Conservation (phyloP, 2,329 filamentous ascomycete genomes). For the Hypoxylon sp. region DNA sequence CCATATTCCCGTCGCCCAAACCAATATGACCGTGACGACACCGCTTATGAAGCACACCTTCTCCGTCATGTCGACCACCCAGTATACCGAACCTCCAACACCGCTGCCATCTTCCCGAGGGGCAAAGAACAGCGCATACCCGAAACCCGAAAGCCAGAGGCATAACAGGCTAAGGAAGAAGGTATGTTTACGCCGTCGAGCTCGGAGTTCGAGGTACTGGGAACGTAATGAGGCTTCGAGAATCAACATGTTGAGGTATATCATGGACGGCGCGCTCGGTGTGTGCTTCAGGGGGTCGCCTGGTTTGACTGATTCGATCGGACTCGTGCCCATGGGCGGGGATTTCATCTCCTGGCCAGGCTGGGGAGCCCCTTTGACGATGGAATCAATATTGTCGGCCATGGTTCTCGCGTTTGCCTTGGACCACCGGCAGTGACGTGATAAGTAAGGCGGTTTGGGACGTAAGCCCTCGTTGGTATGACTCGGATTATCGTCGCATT, state of each 20-base stretch:
- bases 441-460: conserved; percentile 25
- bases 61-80: conserved; percentile 89
- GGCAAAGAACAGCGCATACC: conserved; percentile 91
- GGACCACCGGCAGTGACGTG: conserved; percentile 3
- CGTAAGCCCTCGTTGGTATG: conserved; percentile 29
- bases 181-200: conserved; percentile 87
- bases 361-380: conserved; percentile 88
- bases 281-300: conserved; percentile 80
- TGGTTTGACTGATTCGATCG: conserved; percentile 56
- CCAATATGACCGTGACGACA: conserved; percentile 82
- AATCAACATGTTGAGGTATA: conserved; percentile 97
- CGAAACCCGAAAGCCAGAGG: conserved; percentile 84
- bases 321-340: conserved; percentile 53
- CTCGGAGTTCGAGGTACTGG: conserved; percentile 90
- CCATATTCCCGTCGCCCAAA: conserved; percentile 97
- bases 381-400: conserved; percentile 79
- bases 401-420: conserved; percentile 50
- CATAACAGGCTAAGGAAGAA: conserved; percentile 86
- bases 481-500: conserved; percentile 22
- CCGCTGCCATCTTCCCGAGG: conserved; percentile 94
- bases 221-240: conserved; percentile 93
- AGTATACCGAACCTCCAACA: conserved; percentile 93
- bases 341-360: conserved; percentile 64
- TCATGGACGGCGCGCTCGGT: conserved; percentile 92
- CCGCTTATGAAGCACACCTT: conserved; percentile 93